Evolutionary conservation across 805 yeast genomes (phyloP), one percentile per base, ranked within the genome.

Genomic region (Wickerhamiella allomyrinae): DNA sequence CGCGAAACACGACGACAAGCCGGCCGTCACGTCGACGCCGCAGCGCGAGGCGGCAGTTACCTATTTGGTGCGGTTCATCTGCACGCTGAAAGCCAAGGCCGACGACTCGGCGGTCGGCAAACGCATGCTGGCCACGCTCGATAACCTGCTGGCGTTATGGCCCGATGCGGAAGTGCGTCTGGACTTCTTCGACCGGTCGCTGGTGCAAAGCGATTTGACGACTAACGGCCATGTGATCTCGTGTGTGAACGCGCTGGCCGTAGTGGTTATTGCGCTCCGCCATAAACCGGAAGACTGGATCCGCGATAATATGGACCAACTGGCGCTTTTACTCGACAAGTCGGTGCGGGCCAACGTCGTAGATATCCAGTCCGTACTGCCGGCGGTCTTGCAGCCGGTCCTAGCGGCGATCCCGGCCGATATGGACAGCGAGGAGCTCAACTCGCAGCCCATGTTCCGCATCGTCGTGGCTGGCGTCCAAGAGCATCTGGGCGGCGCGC

Each of bases 221-320:
- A 77, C 77, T 46, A 52, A 58, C 2, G 56, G 55, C 19, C 69
- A 81, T 33, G 58, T 85, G 20, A 84, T 86, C 2, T 79, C 81
- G 51, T 82, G 94, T 51, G 66, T 87, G 53, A 93, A 91, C 61
- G 94, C 98, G 0, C 62, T 93, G 39, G 95, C 85, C 57, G 96
- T 91, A 0, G 67, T 91, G 36, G 77, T 79, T 9, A 82, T 86
- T 36, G 85, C 86, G 1, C 65, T 91, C 41, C 82, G 78, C 48
- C 82, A 85, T 71, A 82, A 82, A 60, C 59, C 76, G 2, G 60
- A 80, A 0, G 74, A 68, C 11, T 91, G 96, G 96, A 79, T 91
- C 41, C 62, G 80, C 34, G 71, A 74, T 2, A 81, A 86, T 48
- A 60, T 86, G 29, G 65, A 69, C 1, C 74, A 78, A 25, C 69